These are phyloP conservation scores for Candida coquimbonensis DNA, from an alignment of 805 yeast species.

Conservation along the genomic window DNA sequence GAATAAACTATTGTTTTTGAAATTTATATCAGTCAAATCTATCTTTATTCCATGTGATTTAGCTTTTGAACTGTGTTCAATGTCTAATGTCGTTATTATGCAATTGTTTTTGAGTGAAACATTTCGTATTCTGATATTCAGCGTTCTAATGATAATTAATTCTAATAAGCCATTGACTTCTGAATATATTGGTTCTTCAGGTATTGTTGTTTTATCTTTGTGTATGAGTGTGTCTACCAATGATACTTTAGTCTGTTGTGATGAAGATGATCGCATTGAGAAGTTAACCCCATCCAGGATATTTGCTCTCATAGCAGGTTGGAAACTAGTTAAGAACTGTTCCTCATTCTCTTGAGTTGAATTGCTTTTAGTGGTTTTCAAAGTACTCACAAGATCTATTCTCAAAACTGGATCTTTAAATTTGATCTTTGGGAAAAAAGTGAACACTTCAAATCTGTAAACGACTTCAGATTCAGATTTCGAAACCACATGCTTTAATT, in stretches of 20 bases:
- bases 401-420: constrained; percentile 13
- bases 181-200: neutral
- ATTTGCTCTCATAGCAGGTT: constrained; percentile 19
- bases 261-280: neutral
- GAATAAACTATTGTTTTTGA: constrained; percentile 14
- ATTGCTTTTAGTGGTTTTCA: neutral
- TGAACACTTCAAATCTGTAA: constrained; percentile 11
- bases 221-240: constrained; percentile 15
- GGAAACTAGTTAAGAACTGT: neutral
- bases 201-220: constrained; percentile 5
- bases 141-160: constrained; percentile 28
- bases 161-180: neutral
- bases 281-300: constrained; percentile 12
- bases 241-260: constrained; percentile 2
- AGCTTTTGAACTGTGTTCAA: constrained; percentile 40
- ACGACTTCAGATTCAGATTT: neutral
- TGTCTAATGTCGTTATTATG: constrained; percentile 40
- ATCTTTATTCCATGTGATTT: constrained; percentile 15
- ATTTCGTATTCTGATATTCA: constrained; percentile 40
- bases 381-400: constrained; percentile 5
- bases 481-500: neutral
- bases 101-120: constrained; percentile 42
- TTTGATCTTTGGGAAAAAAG: constrained; percentile 19
- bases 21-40: constrained; percentile 14
- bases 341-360: neutral